Evolutionary conservation across 2,329 filamentous ascomycete genomes (phyloP), one percentile per base, ranked within the genome.

Genomic region (Colletotrichum ledebouriae): DNA sequence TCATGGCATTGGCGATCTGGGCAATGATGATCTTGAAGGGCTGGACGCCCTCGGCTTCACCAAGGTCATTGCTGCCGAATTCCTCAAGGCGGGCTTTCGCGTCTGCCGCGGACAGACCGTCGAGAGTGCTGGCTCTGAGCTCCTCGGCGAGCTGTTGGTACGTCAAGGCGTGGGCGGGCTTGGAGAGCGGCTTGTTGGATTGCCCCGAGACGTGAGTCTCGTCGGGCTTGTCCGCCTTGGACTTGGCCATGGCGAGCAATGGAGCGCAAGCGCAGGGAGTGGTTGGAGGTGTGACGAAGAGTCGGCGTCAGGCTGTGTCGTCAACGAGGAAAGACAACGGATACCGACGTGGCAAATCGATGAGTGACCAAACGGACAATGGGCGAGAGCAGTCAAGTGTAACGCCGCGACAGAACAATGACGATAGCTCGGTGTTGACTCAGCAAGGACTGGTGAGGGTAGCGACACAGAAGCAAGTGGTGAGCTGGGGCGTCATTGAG

Each of bases 1-100:
- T 90, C 89, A 90, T 90, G 11, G 88, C 88, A 75, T 91, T 91
- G 53, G 87, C 87, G 53, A 90, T 79, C 74, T 91, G 89, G 47
- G 85, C 81, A 47, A 90, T 77, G 17, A 91, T 75, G 65, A 91
- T 90, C 74, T 89, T 88, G 52, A 83, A 75, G 25, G 85, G 82
- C 47, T 83, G 84, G 33, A 90, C 87, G 6, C 85, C 84, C 66
- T 83, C 82, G 1, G 78, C 84, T 44, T 88, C 84, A 59, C 87
- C 86, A 4, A 91, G 80, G 66, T 89, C 84, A 73, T 91, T 91
- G 11, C 77, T 73, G 6, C 89, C 89, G 78, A 86, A 85, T 65
- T 86, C 78, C n/a, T 84, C 80, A 4, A 89, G 76, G 20, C 88
- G 82, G 17, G 79, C 73, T 63, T 83, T 79, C 13, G 84, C 87